Evolutionary conservation across 768 basidiomycete genomes (phyloP).

Genomic region (Pleurotus salmoneostramineus): DNA sequence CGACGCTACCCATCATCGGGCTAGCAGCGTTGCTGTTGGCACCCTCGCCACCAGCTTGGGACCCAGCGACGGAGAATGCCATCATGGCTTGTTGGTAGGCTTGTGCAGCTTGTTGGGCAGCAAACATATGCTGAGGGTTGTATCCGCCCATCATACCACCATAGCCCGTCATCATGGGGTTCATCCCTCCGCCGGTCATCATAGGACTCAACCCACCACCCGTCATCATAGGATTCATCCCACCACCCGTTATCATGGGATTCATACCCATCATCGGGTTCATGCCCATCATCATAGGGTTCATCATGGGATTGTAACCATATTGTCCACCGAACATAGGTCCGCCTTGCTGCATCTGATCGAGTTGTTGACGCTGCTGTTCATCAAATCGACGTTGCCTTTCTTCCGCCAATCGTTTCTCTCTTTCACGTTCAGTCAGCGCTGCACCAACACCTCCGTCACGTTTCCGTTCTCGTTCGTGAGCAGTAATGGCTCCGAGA

Average conservation of each 20-base stretch:
- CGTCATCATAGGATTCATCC: constrained; percentile 31
- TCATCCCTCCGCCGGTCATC: constrained; percentile 20
- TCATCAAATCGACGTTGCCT: constrained; percentile 92
- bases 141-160: constrained; percentile 56
- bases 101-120: constrained; percentile 80
- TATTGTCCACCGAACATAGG: constrained; percentile 62
- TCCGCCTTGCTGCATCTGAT: constrained; percentile 82
- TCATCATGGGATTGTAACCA: constrained; percentile 71
- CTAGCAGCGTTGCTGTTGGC: constrained; percentile 35
- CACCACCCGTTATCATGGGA: constrained; percentile 32
- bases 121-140: constrained; percentile 80
- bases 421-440: constrained; percentile 92
- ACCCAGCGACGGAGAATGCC: constrained; percentile 72
- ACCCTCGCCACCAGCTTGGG: constrained; percentile 61
- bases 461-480: constrained; percentile 90
- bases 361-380: constrained; percentile 82
- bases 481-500: constrained; percentile 92
- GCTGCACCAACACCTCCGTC: constrained; percentile 95
- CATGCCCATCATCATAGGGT: constrained; percentile 64
- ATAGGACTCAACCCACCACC: constrained; percentile 23
- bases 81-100: constrained; percentile 91
- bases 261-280: constrained; percentile 46
- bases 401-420: constrained; percentile 88
- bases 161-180: constrained; percentile 34
- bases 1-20: constrained; percentile 60